Base-by-base conservation (phyloP, 352 stramenopile species). In the Pythium aristosporum region DNA sequence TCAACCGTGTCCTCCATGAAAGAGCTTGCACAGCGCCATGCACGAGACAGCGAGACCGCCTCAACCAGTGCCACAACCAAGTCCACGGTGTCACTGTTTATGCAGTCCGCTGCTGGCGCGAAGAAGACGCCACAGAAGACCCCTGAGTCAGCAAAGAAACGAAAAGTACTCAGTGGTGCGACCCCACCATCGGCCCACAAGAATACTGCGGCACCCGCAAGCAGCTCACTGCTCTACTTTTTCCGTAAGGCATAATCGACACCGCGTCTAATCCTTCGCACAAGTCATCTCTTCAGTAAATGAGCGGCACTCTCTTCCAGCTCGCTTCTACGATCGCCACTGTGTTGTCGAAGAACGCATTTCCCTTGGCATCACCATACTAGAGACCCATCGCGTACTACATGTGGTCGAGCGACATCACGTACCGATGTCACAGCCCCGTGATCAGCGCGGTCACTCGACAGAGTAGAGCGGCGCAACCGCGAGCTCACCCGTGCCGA, bases 221-320 rank as follows among this genome's bases (percentile, higher is more conserved):
- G 34, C 59, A 71, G 21, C 15, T 85, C 77, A 2, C 44, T 88
- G 28, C 61, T 88, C 13, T 58, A 79, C n/a, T 85, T 86, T 34
- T 86, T 86, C 57, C 61, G 72, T 48, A 76, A 75, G 42, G 32
- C 63, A 13, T 67, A 67, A 55, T 32, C 21, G 4, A 48, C 8
- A 15, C 11, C 34, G 8, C 6, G 8, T 39, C 34, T 15, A 39
- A 54, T 54, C 13, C 16, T 30, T 23, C 32, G 10, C 30, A 15
- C 23, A 20, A 41, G 6, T 43, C 7, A 39, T 18, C 43, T 25
- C 18, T 20, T 52, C 20, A 34, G 46, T 52, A 20, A n/a, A 16
- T 20, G 39, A 46, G 39, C 16, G 39, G 5, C 20, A 42, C 61
- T 25, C 63, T 63, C 20, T 23, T 12, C 61, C 61, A 68, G 15